These are phyloP conservation scores for Casaregolazyma lundiana DNA, from an alignment of 1,139 yeast genomes.

Conservation along the genomic window DNA sequence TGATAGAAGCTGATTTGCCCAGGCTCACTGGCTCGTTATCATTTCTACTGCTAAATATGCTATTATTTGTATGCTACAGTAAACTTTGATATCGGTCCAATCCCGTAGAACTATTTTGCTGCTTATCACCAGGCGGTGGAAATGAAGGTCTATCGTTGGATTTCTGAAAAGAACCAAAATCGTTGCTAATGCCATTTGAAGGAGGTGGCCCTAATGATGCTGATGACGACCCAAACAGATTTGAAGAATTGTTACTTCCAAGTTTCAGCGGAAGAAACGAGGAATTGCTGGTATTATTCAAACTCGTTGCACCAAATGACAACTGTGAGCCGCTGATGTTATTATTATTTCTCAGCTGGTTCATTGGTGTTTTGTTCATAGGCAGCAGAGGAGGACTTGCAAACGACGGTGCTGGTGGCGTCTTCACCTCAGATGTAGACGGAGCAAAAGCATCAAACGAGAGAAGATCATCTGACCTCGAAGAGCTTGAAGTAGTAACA, in stretches of 20 bases:
- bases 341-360: not conserved
- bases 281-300: not conserved
- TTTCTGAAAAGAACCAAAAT: conserved; percentile 11
- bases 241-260: not conserved
- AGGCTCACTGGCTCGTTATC: too few relatives aligned
- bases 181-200: not conserved
- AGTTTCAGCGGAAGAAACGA: conserved; percentile 4
- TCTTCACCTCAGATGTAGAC: not conserved
- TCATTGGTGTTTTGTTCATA: conserved; percentile 9
- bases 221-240: not conserved
- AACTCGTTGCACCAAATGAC: not conserved
- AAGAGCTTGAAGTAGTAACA: not conserved
- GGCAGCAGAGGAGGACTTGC: conserved; percentile 2
- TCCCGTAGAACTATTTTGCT: conserved; percentile 9
- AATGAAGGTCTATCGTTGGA: too few relatives aligned
- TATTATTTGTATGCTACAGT: conserved; percentile 12
- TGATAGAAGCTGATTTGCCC: too few relatives aligned
- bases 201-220: too few relatives aligned
- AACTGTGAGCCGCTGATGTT: not conserved
- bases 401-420: not conserved
- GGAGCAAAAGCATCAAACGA: conserved; percentile 3
- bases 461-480: conserved; percentile 2
- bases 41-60: not conserved
- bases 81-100: conserved; percentile 25
- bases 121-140: not conserved